Base-by-base conservation (phyloP, 495 filamentous ascomycete genomes). In the Podospora anserina region DNA sequence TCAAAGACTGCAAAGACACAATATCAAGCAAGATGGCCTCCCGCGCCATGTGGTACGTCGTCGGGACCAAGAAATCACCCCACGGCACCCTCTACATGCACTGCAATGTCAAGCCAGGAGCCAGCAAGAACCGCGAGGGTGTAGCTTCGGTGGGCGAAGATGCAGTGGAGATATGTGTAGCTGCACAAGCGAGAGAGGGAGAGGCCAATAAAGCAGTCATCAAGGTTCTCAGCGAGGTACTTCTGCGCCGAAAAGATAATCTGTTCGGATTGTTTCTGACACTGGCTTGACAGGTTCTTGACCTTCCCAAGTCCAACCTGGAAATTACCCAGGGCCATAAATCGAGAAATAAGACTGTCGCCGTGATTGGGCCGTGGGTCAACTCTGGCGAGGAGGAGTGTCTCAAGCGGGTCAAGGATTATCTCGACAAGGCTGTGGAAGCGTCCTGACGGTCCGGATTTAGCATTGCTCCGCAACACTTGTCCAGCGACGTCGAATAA, bases 141-240 rank as follows among this genome's bases (percentile, higher is more conserved):
- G 81, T 91, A 26, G 76, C 78, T 13, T 78, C 78, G 1, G 78
- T 91, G 9, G 82, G 82, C 2, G 78, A 83, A 1, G 82, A 87
- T 6, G 77, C 78, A 13, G 81, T 91, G 65, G 85, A 89, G 61
- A 73, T 92, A 1, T 88, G 85, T 30, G 88, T 91, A 0, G 74
- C 88, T 3, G 89, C 87, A 0, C 87, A 83, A 60, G 84, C 89
- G 11, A 81, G 85, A 49, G 87, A 90, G 26, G 88, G 89, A 2
- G 87, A 89, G 74, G 87, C 89, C 4, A 92, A 92, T 70, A 81
- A 82, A 65, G 88, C 89, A 16, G 88, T 91, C 7, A 80, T 87
- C 67, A 82, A 86, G 64, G 76, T 91, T 5, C 77, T 92, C 54
- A 88, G 89, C 66, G 80, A 88, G 80, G 88, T 91, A 74, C 65